Conservation (phyloP, 2,329 filamentous ascomycete genomes). For the Apiospora phragmitis region DNA sequence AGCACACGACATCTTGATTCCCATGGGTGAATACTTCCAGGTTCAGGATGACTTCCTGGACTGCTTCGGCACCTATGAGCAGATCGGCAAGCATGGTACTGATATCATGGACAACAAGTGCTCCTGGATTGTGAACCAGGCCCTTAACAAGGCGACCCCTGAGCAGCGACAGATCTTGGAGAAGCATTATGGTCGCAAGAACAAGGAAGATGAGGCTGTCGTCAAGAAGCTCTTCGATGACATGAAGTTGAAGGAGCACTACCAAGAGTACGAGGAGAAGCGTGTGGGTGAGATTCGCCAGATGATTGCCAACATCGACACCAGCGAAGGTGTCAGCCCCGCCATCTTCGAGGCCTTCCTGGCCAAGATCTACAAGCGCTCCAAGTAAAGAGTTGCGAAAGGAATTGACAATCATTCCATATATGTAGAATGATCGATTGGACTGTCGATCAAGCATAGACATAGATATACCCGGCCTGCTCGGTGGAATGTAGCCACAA, state of each 20-base stretch:
- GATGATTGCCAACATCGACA: slow-evolving; percentile 79
- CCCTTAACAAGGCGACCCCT: slow-evolving; percentile 74
- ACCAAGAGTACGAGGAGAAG: slow-evolving; percentile 88
- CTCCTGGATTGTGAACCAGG: slow-evolving; percentile 97
- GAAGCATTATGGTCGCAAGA: slow-evolving; percentile 92
- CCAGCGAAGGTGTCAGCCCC: slow-evolving; percentile 87
- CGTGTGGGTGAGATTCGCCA: slow-evolving; percentile 73
- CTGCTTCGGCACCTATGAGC: slow-evolving; percentile 89
- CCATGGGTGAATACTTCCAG: slow-evolving; percentile 98
- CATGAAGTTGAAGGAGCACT: slow-evolving; percentile 78
- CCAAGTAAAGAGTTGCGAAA: background rate
- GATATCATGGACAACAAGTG: slow-evolving; percentile 99
- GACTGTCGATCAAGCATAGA: background rate
- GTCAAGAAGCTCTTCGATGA: slow-evolving; percentile 91
- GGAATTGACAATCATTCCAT: background rate
- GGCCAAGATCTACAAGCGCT: slow-evolving; percentile 93
- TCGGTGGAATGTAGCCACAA: background rate
- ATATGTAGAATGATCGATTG: background rate
- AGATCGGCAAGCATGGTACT: slow-evolving; percentile 97
- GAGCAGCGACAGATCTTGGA: slow-evolving; percentile 89
- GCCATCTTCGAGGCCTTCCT: slow-evolving; percentile 87
- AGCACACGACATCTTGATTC: slow-evolving; percentile 89
- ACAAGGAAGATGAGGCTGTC: slow-evolving; percentile 76
- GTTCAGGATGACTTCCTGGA: slow-evolving; percentile 98
- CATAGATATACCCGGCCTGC: slow-evolving; percentile 1